Base-by-base conservation (phyloP, 1,139 yeast genomes). In the Yamadazyma sp. region DNA sequence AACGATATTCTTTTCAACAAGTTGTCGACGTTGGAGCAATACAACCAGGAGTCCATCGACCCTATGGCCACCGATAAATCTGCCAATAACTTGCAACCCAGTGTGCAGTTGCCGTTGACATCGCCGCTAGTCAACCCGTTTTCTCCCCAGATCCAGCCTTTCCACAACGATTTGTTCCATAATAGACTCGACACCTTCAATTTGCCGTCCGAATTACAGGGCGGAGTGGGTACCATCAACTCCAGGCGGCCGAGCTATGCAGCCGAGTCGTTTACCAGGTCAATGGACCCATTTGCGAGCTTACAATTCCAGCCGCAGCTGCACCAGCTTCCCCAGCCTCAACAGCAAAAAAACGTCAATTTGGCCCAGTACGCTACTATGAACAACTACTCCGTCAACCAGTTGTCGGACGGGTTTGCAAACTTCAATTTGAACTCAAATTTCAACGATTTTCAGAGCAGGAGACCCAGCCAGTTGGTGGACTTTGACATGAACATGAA, bases 241-340 rank as follows among this genome's bases (percentile, higher is more conserved):
- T 74, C 82, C 8, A 67, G 86, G 57, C 67, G 86, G 56, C 86
- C 86, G 23, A 70, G 80, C 42, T 80, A 76, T 50, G 80, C 85
- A 6, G 86, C 86, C 7, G 86, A 80, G 50, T 65, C 76, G 11
- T 71, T 72, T 47, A 74, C 78, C 6, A 59, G 79, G 36, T 62
- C 64, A 6, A 21, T 39, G 24, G 47, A 34, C 31, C 41, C 35
- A 41, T 46, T 35, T 33, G 34, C 39, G 33, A 16, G 12, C 12
- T n/a, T 16, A 11, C 42, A 30, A 18, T 29, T 33, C 13, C 40
- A 31, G 22, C 30, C 35, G 9, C 37, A 34, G 8, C 27, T 12
- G 16, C 37, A 25, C 29, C 24, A 15, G 17, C 26, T 21, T n/a
- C 33, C 33, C 27, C 38, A 42, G 16, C 33, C 29, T 10, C 47